Percentiles rank a stretch among this genome's conserved stretches.
phyloP scores from a whole-genome alignment of 2,329 filamentous ascomycete species.

The Xylaria sp. region DNA sequence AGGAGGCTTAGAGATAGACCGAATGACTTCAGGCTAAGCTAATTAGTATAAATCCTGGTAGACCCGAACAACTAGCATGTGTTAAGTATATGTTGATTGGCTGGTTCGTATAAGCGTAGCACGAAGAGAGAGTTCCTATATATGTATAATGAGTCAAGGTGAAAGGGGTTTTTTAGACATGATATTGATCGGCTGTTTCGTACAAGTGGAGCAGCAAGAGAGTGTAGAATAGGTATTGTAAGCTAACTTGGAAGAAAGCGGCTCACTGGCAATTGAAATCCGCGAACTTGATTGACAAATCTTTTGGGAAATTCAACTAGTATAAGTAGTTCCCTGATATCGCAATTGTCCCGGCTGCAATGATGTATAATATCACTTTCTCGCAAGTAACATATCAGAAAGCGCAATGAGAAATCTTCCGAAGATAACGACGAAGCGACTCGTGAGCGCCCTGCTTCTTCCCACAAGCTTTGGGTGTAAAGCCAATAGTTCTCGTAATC shows the following conservation, averaged over 20 bases:
- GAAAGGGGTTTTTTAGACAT: not conserved
- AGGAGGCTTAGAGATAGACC: not conserved
- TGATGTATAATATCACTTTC: slow-evolving; percentile 14
- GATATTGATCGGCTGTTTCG: slow-evolving; percentile 42
- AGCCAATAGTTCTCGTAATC: slow-evolving; percentile 34
- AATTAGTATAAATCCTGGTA: not conserved
- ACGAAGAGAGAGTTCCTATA: not conserved
- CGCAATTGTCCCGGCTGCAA: slow-evolving; percentile 25
- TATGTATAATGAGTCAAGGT: not conserved
- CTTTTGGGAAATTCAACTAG: slow-evolving; percentile 27
- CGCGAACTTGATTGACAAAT: slow-evolving; percentile 5
- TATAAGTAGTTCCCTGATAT: slow-evolving; percentile 39
- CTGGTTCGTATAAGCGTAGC: slow-evolving; percentile 42
- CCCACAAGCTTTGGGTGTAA: slow-evolving; percentile 42
- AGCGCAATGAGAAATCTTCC: not conserved
- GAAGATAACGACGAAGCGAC: slow-evolving; percentile 31
- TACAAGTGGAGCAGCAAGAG: slow-evolving; percentile 39
- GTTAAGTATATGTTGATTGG: slow-evolving; percentile 36
- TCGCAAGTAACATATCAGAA: slow-evolving; percentile 24
- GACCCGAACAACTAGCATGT: not conserved
- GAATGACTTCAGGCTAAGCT: not conserved
- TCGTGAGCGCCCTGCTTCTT: slow-evolving; percentile 36
- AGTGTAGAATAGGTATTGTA: not conserved
- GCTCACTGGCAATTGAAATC: slow-evolving; percentile 17
- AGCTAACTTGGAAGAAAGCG: slow-evolving; percentile 10